Evolutionary conservation across 495 filamentous ascomycete species (phyloP), one percentile per base, ranked within the genome.

Genomic region (Podospora tetraspora): DNA sequence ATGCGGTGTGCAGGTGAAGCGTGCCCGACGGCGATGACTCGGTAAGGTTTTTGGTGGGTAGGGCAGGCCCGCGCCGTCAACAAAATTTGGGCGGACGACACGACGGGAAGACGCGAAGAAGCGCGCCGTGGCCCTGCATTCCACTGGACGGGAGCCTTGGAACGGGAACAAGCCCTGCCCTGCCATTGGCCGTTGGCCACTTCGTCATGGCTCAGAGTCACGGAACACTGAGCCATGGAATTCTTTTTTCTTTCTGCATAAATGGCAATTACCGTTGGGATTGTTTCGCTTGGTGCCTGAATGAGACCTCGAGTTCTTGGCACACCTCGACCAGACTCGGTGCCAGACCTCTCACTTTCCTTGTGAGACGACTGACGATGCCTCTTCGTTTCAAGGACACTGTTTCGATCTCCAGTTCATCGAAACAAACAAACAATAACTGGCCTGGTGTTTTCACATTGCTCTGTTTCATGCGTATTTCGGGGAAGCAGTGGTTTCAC

Each of bases 31-130:
- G 60, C 29, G 60, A 32, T 62, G 60, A 32, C 29, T 62, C 29
- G 23, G 10, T 13, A 7, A 29, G 27, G 60, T 62, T 62, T 61
- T 58, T 9, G 62, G 23, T 19, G 23, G 52, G 61, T 22, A 23
- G 61, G 62, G 34, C 68, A 58, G 70, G 25, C 52, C 52, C 24
- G 56, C 24, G 52, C 63, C 73, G 76, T 78, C 76, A 78, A 78
- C 76, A 78, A 78, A 74, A 71, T 77, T 70, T 62, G 67, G 67
- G 68, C 61, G 62, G 59, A 29, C 59, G 59, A 25, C 59, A 25
- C 32, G 66, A 68, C 68, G 62, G 66, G 63, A 64, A 65, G 72
- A 75, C 75, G 75, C 75, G 72, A 73, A 52, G 43, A 52, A 64
- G 71, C 75, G 72, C 73, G 73, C 62, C 61, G 37, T 62, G 32